These are phyloP conservation scores for Solanum hybrid DNA, from an alignment of 305 asterid genomes.

Conservation along the genomic window DNA sequence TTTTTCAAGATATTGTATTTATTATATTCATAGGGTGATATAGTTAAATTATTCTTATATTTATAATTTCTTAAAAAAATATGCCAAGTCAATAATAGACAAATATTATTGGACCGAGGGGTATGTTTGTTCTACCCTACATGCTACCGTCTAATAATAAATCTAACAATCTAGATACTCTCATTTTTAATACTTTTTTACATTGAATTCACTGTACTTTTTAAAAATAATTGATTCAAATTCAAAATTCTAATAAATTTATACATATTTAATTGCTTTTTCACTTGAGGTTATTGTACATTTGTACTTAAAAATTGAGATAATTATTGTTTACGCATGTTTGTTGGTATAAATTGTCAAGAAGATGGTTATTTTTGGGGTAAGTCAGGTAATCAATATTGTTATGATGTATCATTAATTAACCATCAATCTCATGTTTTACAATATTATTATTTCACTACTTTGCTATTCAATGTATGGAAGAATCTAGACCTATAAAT, in stretches of 20 bases:
- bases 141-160: not conserved
- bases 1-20: no score
- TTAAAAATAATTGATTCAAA: no score
- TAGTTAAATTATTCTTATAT: no score
- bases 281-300: not conserved
- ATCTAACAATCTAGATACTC: not conserved
- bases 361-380: not conserved
- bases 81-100: no score
- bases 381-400: not conserved
- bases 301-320: not conserved
- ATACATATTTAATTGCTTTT: not conserved
- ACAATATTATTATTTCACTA: not conserved
- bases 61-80: no score
- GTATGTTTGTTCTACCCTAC: not conserved
- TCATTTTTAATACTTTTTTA: not conserved
- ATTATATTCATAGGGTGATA: no score
- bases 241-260: not conserved
- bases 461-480: not conserved
- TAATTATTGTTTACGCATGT: not conserved
- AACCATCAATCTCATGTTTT: not conserved
- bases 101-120: no score
- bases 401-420: not conserved
- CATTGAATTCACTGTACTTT: not conserved
- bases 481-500: not conserved
- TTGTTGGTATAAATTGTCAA: not conserved